Percentiles rank a stretch among this genome's conserved stretches.
Conservation (phyloP, 2,329 filamentous ascomycete genomes). For the Pseudonectria buxi region DNA sequence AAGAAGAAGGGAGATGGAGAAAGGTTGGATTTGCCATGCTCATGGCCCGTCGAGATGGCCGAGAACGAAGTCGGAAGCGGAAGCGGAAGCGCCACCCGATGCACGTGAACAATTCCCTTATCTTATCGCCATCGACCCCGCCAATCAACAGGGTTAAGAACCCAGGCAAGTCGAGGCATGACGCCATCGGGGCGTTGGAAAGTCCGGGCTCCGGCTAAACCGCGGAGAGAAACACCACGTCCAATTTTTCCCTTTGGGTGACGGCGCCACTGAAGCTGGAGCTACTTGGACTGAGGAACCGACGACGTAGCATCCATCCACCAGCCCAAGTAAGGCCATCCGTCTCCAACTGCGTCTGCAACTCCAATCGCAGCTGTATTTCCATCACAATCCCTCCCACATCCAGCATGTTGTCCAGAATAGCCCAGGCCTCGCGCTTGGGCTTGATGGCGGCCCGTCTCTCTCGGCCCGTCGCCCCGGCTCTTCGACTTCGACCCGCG, state of each 20-base stretch:
- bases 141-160: background rate
- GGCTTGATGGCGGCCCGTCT: constrained; percentile 25
- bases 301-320: constrained; percentile 19
- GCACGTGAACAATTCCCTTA: background rate
- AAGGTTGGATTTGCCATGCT: background rate
- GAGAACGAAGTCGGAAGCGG: background rate
- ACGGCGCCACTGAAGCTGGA: constrained; percentile 7
- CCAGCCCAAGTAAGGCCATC: background rate
- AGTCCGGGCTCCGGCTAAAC: constrained; percentile 18
- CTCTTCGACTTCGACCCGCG: constrained; percentile 19
- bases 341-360: no score
- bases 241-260: constrained; percentile 18
- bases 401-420: constrained; percentile 35
- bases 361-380: constrained; percentile 2
- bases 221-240: constrained; percentile 11
- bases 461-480: constrained; percentile 19
- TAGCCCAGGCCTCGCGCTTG: constrained; percentile 28
- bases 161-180: constrained; percentile 3
- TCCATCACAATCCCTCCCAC: background rate
- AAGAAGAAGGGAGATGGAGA: background rate
- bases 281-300: constrained; percentile 10
- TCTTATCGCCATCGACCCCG: constrained; percentile 1
- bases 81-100: background rate
- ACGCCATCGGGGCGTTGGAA: constrained; percentile 18
- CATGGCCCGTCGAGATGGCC: background rate